Evolutionary conservation across 257 asterid genomes (phyloP).

Genomic region (Catharanthus roseus): DNA sequence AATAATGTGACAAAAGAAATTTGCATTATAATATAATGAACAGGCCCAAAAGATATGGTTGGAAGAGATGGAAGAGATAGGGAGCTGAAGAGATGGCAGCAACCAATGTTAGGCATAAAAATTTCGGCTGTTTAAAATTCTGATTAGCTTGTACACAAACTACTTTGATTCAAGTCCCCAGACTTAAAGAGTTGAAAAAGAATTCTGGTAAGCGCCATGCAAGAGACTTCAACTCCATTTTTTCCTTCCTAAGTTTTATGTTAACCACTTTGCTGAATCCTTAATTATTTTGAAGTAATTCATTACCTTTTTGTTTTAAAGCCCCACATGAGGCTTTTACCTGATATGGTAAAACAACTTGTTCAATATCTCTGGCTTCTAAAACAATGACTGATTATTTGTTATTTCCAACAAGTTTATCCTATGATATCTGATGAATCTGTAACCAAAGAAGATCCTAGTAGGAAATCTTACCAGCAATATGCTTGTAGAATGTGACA

Average conservation of each 20-base stretch:
- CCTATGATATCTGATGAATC: neutral
- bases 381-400: neutral
- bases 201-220: neutral
- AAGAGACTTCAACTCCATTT: neutral
- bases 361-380: neutral
- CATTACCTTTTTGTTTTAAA: neutral
- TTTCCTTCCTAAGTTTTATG: neutral
- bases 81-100: neutral
- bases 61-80: no score
- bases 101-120: neutral
- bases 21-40: neutral
- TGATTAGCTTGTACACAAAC: neutral
- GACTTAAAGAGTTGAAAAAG: neutral
- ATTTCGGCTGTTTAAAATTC: neutral
- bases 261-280: neutral
- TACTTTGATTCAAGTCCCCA: neutral
- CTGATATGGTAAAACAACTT: neutral
- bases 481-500: conserved; percentile 53
- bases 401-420: neutral
- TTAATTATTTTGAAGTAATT: neutral
- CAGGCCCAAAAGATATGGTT: neutral
- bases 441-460: neutral
- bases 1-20: neutral
- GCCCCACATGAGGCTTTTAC: neutral
- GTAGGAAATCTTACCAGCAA: conserved; percentile 55